Base-by-base conservation (phyloP, 176 grass and related monocot genomes). In the Typha latifolia region DNA sequence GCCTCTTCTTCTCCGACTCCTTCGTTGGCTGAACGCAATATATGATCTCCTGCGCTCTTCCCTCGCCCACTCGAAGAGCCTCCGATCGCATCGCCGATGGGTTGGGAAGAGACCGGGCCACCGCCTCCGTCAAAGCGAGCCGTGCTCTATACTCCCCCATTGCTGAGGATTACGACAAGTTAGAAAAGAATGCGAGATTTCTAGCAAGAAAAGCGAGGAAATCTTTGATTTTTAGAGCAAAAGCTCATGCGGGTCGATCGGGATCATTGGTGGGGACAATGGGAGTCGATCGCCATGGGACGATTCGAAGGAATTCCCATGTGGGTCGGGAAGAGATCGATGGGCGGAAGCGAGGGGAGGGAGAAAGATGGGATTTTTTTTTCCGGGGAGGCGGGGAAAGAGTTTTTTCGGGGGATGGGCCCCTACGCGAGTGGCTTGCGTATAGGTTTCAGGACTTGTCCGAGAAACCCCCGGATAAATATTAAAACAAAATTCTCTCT, bases 21-120 rank as follows among this genome's bases (percentile, higher is more conserved):
- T 61, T 63, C 32, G 88, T 96, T 50, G 92, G 92, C 70, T 67
- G 80, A 22, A 86, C 82, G 77, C 75, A 71, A 37, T 67, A 63
- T 8, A 91, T 49, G 27, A 96, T 84, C 82, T 84, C 73, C 9
- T 20, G 47, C 22, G 84, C 91, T 43, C 51, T 70, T 16, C 2
- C 53, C 77, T 74, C 91, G 1, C 82, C 91, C 24, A 20, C 69
- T 10, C 34, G 19, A 49, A 79, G 3, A 65, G 74, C 47, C 53
- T 71, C 66, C 7, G 68, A 18, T 55, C 20, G 67, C 62, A 77
- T 63, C 69, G 52, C 62, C 47, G 14, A 11, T 11, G 19, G 63
- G 34, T 31, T 8, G 14, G 69, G 68, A 48, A 61, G 62, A 8
- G 47, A 19, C 67, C 11, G 52, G 8, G 67, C 49, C 68, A 49